phyloP scores from a whole-genome alignment of 176 grass and related monocot genomes.

The Tillandsia fasciculata region DNA sequence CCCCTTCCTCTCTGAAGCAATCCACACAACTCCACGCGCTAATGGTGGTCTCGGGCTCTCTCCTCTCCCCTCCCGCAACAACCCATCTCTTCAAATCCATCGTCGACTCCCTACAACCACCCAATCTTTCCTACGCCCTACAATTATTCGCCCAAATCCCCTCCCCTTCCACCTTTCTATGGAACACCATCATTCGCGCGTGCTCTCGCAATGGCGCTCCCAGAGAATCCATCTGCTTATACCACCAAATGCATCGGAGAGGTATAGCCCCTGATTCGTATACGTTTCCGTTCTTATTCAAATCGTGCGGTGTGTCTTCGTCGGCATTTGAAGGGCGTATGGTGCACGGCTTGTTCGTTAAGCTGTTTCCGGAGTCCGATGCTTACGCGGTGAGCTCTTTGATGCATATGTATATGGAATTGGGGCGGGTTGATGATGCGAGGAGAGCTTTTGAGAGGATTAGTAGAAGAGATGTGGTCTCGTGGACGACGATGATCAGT shows the following conservation, averaged over 20 bases:
- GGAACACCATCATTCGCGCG: constrained; percentile 45
- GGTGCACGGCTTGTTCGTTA: constrained; percentile 34
- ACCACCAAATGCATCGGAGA: constrained; percentile 26
- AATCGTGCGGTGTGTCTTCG: constrained; percentile 24
- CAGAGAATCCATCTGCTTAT: background rate
- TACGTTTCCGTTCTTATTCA: constrained; percentile 66
- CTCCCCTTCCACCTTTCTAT: constrained; percentile 27
- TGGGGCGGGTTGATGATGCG: constrained; percentile 28
- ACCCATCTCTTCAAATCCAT: constrained; percentile 46
- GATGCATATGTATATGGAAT: constrained; percentile 46
- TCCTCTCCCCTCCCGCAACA: constrained; percentile 14
- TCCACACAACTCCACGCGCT: constrained; percentile 43
- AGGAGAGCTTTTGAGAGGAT: constrained; percentile 29
- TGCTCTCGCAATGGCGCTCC: constrained; percentile 17
- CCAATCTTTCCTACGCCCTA: constrained; percentile 23
- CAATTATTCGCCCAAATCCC: constrained; percentile 44
- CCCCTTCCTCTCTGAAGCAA: constrained; percentile 42
- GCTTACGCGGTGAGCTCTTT: constrained; percentile 24
- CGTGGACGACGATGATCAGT: constrained; percentile 47
- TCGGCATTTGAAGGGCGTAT: constrained; percentile 16
- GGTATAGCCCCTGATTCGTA: constrained; percentile 27
- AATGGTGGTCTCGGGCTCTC: constrained; percentile 23
- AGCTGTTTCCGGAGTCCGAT: constrained; percentile 8
- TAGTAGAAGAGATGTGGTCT: constrained; percentile 28
- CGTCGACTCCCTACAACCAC: background rate